Evolutionary conservation across 2,329 filamentous ascomycete genomes (phyloP).

Genomic region (Onygenales sp.): DNA sequence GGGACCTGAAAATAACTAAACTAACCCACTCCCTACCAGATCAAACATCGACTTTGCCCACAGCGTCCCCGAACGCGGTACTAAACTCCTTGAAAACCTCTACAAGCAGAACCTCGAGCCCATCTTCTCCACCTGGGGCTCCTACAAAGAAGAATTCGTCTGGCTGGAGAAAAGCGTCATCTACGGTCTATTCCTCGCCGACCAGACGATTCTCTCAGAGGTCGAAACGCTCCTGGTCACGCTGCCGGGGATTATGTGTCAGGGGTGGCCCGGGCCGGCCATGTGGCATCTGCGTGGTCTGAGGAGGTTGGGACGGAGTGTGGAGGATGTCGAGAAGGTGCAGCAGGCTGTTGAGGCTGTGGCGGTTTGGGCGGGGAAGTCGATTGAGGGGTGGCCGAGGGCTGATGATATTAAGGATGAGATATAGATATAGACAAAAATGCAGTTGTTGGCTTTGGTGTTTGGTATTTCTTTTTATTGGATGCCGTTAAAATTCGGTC

Average conservation of each 20-base stretch:
- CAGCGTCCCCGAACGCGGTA: constrained; percentile 18
- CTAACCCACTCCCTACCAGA: constrained; percentile 6
- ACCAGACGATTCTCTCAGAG: constrained; percentile 31
- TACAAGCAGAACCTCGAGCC: constrained; percentile 21
- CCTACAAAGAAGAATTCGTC: constrained; percentile 42
- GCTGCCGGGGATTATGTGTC: constrained; percentile 36
- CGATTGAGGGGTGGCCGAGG: constrained; percentile 13
- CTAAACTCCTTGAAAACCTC: constrained; percentile 19
- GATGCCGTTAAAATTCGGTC: neutral
- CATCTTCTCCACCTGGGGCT: constrained; percentile 23
- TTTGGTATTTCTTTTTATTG: neutral
- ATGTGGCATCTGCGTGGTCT: constrained; percentile 39
- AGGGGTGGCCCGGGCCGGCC: constrained; percentile 32
- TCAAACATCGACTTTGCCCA: constrained; percentile 14
- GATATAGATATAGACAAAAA: constrained; percentile 2
- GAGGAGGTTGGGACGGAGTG: constrained; percentile 29
- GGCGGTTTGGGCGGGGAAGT: constrained; percentile 14
- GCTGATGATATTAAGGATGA: constrained; percentile 15
- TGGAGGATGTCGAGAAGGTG: constrained; percentile 31
- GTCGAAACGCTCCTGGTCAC: constrained; percentile 38
- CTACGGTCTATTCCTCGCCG: constrained; percentile 49
- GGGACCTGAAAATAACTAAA: neutral
- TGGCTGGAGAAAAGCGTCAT: constrained; percentile 65
- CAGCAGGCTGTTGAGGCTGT: constrained; percentile 16
- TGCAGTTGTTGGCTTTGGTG: neutral